Percentiles rank a stretch among this genome's conserved stretches.
phyloP scores from a whole-genome alignment of 148 eudicot genomes.

The Persicaria maculosa region DNA sequence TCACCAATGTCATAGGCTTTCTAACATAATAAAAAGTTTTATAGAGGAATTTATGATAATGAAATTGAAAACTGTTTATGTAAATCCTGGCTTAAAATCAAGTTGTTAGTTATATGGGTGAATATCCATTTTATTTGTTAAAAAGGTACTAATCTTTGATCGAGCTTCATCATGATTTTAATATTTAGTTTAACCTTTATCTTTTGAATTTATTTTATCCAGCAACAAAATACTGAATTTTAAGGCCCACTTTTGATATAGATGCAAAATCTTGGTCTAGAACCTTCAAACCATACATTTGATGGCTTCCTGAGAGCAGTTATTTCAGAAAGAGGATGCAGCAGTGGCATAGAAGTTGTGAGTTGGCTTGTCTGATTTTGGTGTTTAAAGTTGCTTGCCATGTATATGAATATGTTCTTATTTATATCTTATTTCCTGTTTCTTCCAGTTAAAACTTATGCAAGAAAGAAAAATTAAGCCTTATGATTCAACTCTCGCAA shows the following conservation, averaged over 20 bases:
- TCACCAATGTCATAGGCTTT: background rate
- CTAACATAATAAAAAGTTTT: background rate
- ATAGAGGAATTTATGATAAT: background rate
- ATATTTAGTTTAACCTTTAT: background rate
- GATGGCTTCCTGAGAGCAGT: slow-evolving; percentile 65
- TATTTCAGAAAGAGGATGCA: slow-evolving; percentile 32
- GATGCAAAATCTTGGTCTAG: slow-evolving; percentile 85
- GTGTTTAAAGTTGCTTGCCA: slow-evolving; percentile 7
- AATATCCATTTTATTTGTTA: background rate
- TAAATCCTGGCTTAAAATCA: background rate
- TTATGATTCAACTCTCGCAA: slow-evolving; percentile 57
- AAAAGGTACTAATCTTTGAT: slow-evolving; percentile 4
- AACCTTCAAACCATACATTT: slow-evolving; percentile 51
- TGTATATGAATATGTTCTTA: slow-evolving; percentile 2
- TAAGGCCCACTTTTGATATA: slow-evolving; percentile 24
- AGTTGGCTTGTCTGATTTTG: slow-evolving; percentile 18
- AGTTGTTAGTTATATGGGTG: background rate
- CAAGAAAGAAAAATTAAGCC: slow-evolving; percentile 52
- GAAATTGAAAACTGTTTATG: background rate
- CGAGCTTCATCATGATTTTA: background rate
- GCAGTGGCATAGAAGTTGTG: slow-evolving; percentile 53
- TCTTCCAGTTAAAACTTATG: slow-evolving; percentile 62
- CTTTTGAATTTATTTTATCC: slow-evolving; percentile 11
- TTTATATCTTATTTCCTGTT: slow-evolving; percentile 12
- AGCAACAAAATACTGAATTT: slow-evolving; percentile 20